Base-by-base conservation (phyloP, 768 basidiomycete species). In the Trichaptum fuscoviolaceum region DNA sequence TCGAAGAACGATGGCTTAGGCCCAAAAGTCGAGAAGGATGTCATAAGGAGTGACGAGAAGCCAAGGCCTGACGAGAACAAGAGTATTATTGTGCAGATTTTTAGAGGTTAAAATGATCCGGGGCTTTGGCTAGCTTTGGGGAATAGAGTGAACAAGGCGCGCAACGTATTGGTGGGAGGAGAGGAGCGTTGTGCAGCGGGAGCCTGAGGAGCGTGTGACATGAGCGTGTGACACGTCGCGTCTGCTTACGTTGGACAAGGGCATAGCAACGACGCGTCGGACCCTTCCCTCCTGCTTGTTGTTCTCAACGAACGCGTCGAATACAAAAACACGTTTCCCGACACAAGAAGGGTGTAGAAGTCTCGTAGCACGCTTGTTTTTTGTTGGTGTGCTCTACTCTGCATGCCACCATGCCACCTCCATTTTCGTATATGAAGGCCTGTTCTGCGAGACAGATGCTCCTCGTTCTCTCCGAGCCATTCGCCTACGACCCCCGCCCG, bases 1-100 rank as follows among this genome's bases (percentile, higher is more conserved):
- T 88, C 81, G 9, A 82, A 70, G 18, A 72, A 66, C 26, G 64
- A 61, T 1, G 12, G 10, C 12, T 12, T 15, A 2, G 10, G 42
- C 42, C 42, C 20, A 20, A 52, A 20, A 52, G 15, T 52, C 42
- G 42, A 12, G 42, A 52, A 52, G 5, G 42, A 52, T 52, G 42
- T 52, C 42, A 52, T 52, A 52, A 20, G 15, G 20, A 12, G 42
- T 52, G 20, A 52, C 42, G 42, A 52, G 42, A 4, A 52, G 42
- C 42, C 42, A 52, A 52, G 42, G 20, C 42, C 42, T 52, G 42
- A 20, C 15, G 42, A 52, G 42, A 52, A 52, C 42, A 52, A 52
- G 42, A 52, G 42, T 12, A 52, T 20, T 52, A 52, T 52, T 52
- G 42, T 52, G 42, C 15, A 52, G 42, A 15, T 4, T 5, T 15